Conservation (phyloP, 352 stramenopile species). For the Pythium volutum region DNA sequence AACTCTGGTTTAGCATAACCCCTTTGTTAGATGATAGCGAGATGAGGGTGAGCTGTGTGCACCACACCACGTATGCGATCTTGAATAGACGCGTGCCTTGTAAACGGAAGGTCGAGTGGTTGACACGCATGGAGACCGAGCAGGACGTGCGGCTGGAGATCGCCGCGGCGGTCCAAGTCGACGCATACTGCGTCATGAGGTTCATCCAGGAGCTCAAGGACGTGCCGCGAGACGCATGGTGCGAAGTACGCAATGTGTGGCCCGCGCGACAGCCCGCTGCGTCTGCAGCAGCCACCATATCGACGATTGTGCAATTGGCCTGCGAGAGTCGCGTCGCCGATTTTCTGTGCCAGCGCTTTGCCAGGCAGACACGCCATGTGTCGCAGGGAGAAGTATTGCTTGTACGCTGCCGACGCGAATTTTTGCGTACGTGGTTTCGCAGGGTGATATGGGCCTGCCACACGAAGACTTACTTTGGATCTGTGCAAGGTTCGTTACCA, state of each 20-base stretch:
- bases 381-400: slow-evolving; percentile 49
- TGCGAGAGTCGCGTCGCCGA: slow-evolving; percentile 47
- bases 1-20: slow-evolving; percentile 9
- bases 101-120: background rate
- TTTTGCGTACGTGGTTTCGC: slow-evolving; percentile 19
- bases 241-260: slow-evolving; percentile 42
- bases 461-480: background rate
- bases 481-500: background rate
- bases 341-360: slow-evolving; percentile 64
- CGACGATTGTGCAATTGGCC: slow-evolving; percentile 30
- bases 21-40: background rate
- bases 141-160: slow-evolving; percentile 54
- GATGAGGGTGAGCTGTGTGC: slow-evolving; percentile 3
- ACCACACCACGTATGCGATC: slow-evolving; percentile 12
- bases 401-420: slow-evolving; percentile 42
- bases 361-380: slow-evolving; percentile 37
- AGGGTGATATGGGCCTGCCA: too few relatives aligned
- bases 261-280: background rate
- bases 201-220: slow-evolving; percentile 52
- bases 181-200: slow-evolving; percentile 30
- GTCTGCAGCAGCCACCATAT: background rate
- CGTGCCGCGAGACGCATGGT: slow-evolving; percentile 42
- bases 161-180: slow-evolving; percentile 29
- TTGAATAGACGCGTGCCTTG: slow-evolving; percentile 6
- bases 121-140: slow-evolving; percentile 9